These are phyloP conservation scores for Paramecium tetraurelia DNA, from an alignment of 73 alveolate genomes.

Conservation along the genomic window DNA sequence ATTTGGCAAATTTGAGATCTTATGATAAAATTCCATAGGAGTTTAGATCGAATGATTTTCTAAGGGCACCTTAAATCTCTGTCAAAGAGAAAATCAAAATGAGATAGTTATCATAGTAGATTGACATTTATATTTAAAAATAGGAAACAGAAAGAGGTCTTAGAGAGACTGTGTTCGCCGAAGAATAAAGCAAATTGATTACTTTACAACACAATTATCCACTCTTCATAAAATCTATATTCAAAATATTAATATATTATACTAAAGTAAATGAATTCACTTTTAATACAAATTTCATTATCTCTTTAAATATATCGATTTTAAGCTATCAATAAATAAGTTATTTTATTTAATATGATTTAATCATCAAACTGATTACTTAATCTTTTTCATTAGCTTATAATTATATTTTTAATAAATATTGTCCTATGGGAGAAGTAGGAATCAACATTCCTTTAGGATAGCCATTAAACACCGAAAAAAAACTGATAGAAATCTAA, in stretches of 20 bases:
- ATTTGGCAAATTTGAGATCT: background rate
- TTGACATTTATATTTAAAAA: background rate
- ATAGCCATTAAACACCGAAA: background rate
- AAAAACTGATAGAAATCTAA: background rate
- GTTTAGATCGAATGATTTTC: background rate
- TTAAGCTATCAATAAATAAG: background rate
- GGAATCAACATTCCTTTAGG: background rate
- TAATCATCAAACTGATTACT: background rate
- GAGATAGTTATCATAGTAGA: background rate
- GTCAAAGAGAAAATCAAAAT: background rate
- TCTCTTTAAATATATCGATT: background rate
- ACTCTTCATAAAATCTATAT: background rate
- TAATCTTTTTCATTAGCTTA: background rate
- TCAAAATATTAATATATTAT: background rate
- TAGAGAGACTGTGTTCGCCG: background rate
- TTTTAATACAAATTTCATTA: background rate
- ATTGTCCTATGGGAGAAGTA: background rate
- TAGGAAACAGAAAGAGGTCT: background rate
- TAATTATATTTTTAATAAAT: background rate
- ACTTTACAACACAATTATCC: background rate
- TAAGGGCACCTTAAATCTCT: background rate
- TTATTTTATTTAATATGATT: background rate
- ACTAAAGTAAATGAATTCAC: background rate
- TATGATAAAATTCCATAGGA: background rate
- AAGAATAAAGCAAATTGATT: background rate